These are phyloP conservation scores for Albatrellus ellisii DNA, from an alignment of 768 basidiomycete genomes.

Conservation along the genomic window DNA sequence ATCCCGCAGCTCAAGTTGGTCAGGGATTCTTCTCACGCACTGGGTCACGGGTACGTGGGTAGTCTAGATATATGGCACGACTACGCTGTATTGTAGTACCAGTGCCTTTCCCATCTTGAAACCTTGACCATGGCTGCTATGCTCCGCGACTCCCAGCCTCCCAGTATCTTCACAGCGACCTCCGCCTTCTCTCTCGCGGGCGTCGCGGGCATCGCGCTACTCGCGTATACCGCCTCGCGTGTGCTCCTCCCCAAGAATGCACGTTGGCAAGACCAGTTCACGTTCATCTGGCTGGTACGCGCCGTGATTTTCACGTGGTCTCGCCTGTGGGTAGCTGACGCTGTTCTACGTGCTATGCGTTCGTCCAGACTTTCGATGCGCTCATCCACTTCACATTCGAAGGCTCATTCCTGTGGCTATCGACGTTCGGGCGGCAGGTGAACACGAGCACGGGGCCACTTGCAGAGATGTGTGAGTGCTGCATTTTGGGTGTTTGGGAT, in stretches of 20 bases:
- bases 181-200: constrained; percentile 53
- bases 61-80: too few relatives aligned
- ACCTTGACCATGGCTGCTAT: too few relatives aligned
- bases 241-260: constrained; percentile 50
- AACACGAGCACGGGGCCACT: constrained; percentile 55
- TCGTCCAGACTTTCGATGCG: constrained; percentile 73
- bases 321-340: background rate
- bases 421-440: constrained; percentile 60
- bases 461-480: constrained; percentile 58
- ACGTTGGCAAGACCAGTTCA: constrained; percentile 47
- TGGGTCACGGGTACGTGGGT: too few relatives aligned
- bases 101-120: too few relatives aligned
- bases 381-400: constrained; percentile 72
- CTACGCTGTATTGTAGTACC: too few relatives aligned
- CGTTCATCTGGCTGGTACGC: constrained; percentile 71
- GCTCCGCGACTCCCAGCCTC: constrained; percentile 1
- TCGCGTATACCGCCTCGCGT: constrained; percentile 42
- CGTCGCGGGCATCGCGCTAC: constrained; percentile 34
- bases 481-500: background rate
- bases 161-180: constrained; percentile 37
- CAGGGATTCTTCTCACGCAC: too few relatives aligned
- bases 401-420: constrained; percentile 70
- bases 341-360: background rate
- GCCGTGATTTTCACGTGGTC: background rate
- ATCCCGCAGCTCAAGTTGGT: too few relatives aligned